Conservation (phyloP, 768 basidiomycete species). For the Mycena latifolia region DNA sequence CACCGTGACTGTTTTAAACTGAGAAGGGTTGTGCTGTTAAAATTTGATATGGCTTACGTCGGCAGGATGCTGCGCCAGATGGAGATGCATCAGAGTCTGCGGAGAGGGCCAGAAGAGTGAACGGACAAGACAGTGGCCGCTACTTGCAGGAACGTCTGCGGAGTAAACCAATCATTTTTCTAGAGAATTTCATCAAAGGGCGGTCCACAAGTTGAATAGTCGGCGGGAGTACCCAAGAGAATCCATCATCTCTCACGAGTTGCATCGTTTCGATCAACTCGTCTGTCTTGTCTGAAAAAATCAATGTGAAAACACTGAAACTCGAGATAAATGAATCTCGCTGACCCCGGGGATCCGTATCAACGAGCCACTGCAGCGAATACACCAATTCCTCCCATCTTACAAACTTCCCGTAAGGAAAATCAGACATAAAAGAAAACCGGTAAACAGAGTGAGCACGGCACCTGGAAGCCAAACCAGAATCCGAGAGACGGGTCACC, state of each 20-base stretch:
- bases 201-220: neutral
- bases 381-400: conserved; percentile 47
- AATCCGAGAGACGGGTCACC: conserved; percentile 52
- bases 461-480: conserved; percentile 53
- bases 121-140: conserved; percentile 38
- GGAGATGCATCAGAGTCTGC: neutral
- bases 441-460: neutral
- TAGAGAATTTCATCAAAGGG: conserved; percentile 3
- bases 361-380: conserved; percentile 54
- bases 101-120: neutral
- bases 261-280: conserved; percentile 56
- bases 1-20: conserved; percentile 48
- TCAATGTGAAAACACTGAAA: neutral
- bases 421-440: neutral
- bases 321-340: neutral
- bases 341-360: conserved; percentile 53
- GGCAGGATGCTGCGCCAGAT: conserved; percentile 35
- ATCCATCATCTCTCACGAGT: conserved; percentile 52
- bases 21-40: neutral
- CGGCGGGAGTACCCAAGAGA: conserved; percentile 51
- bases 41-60: conserved; percentile 46
- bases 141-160: conserved; percentile 49
- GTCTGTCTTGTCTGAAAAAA: conserved; percentile 47
- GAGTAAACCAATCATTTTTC: conserved; percentile 55
- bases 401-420: neutral